Conservation (phyloP, 2,329 filamentous ascomycete species). For the Gremmenia infestans region DNA sequence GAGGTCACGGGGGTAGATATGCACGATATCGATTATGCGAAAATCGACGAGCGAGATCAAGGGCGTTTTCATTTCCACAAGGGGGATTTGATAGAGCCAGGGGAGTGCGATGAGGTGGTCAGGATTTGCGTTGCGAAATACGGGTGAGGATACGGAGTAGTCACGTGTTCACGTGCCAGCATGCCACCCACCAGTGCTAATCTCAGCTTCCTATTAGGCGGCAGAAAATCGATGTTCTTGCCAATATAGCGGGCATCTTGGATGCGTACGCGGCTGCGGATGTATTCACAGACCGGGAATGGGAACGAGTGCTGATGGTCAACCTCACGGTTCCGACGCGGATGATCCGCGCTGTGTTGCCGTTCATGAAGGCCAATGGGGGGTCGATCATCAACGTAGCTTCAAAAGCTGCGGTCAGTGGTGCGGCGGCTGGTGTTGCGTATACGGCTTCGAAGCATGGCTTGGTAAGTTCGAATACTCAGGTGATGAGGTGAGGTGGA, state of each 20-base stretch:
- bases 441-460: slow-evolving; percentile 43
- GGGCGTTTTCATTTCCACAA: slow-evolving; percentile 33
- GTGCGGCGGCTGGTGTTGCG: slow-evolving; percentile 38
- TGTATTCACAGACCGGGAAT: slow-evolving; percentile 34
- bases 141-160: slow-evolving; percentile 15
- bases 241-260: slow-evolving; percentile 42
- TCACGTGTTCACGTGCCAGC: not conserved
- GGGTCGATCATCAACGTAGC: slow-evolving; percentile 40
- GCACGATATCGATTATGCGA: slow-evolving; percentile 29
- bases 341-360: slow-evolving; percentile 41
- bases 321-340: slow-evolving; percentile 41
- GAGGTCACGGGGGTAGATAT: slow-evolving; percentile 32
- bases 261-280: slow-evolving; percentile 39
- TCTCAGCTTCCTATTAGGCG: slow-evolving; percentile 4
- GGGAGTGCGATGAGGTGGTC: slow-evolving; percentile 32
- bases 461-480: slow-evolving; percentile 29
- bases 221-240: slow-evolving; percentile 36
- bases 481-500: not conserved
- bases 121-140: slow-evolving; percentile 29
- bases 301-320: slow-evolving; percentile 37
- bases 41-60: slow-evolving; percentile 14
- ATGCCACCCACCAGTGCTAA: no score
- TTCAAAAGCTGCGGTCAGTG: slow-evolving; percentile 34
- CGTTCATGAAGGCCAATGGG: slow-evolving; percentile 36
- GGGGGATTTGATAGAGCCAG: slow-evolving; percentile 28